Base-by-base conservation (phyloP, 306 rosid genomes). In the Prunus davidiana region DNA sequence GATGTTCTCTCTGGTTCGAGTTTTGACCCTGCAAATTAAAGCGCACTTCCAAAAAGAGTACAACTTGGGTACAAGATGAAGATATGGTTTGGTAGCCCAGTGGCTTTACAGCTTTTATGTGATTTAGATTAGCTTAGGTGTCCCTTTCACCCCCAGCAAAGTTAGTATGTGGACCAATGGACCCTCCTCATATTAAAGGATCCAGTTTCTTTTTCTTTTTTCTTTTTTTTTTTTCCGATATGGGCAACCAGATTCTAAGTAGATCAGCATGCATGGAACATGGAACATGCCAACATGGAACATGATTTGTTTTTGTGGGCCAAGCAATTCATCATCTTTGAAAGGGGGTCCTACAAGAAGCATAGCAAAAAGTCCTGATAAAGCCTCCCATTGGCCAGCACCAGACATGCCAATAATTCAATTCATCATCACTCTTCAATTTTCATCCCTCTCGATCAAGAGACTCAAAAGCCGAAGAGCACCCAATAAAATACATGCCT, bases 211-310 rank as follows among this genome's bases (percentile, higher is more conserved):
- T 30, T 30, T n/a, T n/a, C n/a, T n/a, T 0, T 24, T 25, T 4
- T 2, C 20, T 10, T 30, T 49, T 1, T 11, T 66, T 20, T 20
- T 30, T 25, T 4, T 43, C 68, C 49, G 57, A 57, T 43, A 52
- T 41, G 46, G 78, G 77, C 9, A 60, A 49, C 70, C 49, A 51
- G 25, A 38, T 55, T 70, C 66, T 77, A 62, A 69, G 84, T 43
- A 22, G 79, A 82, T 57, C 52, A 81, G 75, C 83, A 69, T 63
- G 85, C 74, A 78, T 75, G 78, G 76, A 62, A 25, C 55, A 60
- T n/a, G 63, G 56, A 14, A 25, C 63, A 72, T 72, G 76, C 25
- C 25, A 55, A 49, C 67, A 72, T 73, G 77, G 24, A 57, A 25
- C 41, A 64, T n/a, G 62, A 75, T 46, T 65, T 78, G 71, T 24